Base-by-base conservation (phyloP, 495 filamentous ascomycete genomes). In the Lasiosphaeria hispida region DNA sequence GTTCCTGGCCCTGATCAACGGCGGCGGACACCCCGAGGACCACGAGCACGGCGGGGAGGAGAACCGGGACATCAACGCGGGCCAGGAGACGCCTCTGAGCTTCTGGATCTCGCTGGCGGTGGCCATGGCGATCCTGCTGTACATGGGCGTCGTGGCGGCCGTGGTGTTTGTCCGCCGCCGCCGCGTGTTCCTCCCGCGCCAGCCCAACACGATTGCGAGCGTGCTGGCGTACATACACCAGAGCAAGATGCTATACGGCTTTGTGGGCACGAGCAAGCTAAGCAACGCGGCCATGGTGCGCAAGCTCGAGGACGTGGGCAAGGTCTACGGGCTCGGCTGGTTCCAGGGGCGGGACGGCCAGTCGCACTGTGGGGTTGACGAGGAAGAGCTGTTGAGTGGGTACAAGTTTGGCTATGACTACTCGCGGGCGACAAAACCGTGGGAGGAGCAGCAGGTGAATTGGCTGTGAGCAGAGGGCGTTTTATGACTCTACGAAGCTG, bases 171-270 rank as follows among this genome's bases (percentile, higher is more conserved):
- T 74, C 9, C 73, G 77, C 4, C 80, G 87, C 1, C 73, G 83
- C 0, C 77, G 83, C 36, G 72, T 85, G 1, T 89, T 91, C 66
- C 72, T 90, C 10, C 87, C 87, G 7, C 79, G 87, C 3, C 86
- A 89, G 72, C 87, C 87, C 2, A 86, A 82, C 33, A 89, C 87
- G 9, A 89, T 91, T 53, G 84, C 85, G 23, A 83, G 80, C 39
- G 81, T 91, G 36, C 75, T 91, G 47, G 87, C 85, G 9, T 91
- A 85, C 65, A 84, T 91, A 48, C 83, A 91, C 63, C 85, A 88
- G 59, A 81, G 75, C 63, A 87, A 87, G 72, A 89, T 90, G 87
- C 68, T 90, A 54, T 84, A 83, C 40, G 78, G 83, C 57, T 91
- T 91, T 62, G 83, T 85, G 1, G 83, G 81, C 23, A 89, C 85